Evolutionary conservation across 169 alveolate genomes (phyloP).

Genomic region (Plasmodium cynomolgi): DNA sequence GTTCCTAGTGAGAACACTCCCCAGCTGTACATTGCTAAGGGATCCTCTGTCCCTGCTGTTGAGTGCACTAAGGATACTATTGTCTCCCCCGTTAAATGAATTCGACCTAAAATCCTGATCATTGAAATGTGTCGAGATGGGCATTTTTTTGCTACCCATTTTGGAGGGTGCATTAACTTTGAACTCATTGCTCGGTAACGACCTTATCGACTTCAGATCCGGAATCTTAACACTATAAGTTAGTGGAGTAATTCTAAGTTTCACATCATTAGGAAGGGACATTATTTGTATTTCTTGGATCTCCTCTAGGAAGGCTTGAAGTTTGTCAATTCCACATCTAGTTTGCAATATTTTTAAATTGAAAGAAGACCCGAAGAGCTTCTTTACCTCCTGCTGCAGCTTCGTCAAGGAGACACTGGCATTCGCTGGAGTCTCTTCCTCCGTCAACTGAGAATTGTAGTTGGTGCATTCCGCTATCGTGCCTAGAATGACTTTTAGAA

Average conservation of each 20-base stretch:
- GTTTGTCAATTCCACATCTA: constrained; percentile 49
- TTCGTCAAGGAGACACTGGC: constrained; percentile 42
- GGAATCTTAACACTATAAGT: constrained; percentile 51
- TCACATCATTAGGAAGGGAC: constrained; percentile 24
- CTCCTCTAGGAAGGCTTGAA: constrained; percentile 56
- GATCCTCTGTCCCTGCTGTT: constrained; percentile 6
- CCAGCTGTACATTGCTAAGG: constrained; percentile 1
- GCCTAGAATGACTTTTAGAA: constrained; percentile 43
- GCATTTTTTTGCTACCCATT: constrained; percentile 3
- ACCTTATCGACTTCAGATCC: constrained; percentile 14
- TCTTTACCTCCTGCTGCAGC: constrained; percentile 54
- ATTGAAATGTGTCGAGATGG: background rate
- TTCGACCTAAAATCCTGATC: background rate
- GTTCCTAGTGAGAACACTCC: background rate
- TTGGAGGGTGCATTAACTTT: constrained; percentile 14
- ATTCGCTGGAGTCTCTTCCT: constrained; percentile 45
- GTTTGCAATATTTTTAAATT: constrained; percentile 51
- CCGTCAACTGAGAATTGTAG: constrained; percentile 32
- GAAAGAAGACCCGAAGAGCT: constrained; percentile 37
- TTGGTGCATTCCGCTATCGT: constrained; percentile 48
- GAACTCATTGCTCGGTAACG: constrained; percentile 4
- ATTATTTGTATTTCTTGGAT: constrained; percentile 45
- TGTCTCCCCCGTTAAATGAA: background rate
- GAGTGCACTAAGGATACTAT: background rate
- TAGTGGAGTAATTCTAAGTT: constrained; percentile 53